Evolutionary conservation across 2,329 filamentous ascomycete species (phyloP).

Genomic region (Aspergillus fructus): DNA sequence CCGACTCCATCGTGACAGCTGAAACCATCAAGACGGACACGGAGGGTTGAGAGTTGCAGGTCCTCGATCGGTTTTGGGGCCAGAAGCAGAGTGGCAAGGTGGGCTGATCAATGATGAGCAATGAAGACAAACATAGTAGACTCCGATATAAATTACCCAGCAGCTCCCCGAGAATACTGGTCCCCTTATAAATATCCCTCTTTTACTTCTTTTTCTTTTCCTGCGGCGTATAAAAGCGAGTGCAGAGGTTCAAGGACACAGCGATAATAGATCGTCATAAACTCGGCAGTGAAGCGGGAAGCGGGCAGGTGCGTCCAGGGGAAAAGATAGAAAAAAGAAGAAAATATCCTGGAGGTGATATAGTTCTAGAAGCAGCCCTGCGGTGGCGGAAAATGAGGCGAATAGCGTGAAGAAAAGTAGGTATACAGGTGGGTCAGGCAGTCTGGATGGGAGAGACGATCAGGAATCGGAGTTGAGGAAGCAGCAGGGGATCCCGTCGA

Average conservation of each 20-base stretch:
- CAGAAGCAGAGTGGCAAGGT: slow-evolving; percentile 14
- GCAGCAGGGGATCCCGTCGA: neutral
- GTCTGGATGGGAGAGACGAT: slow-evolving; percentile 2
- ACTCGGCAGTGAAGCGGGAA: neutral
- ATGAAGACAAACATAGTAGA: slow-evolving; percentile 10
- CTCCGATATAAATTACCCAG: slow-evolving; percentile 1
- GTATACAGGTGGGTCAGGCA: slow-evolving; percentile 8
- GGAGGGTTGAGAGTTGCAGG: neutral
- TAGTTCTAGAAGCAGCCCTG: slow-evolving; percentile 8
- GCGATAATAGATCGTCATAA: neutral
- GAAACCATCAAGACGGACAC: slow-evolving; percentile 1
- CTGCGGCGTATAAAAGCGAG: neutral
- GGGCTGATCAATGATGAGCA: slow-evolving; percentile 9
- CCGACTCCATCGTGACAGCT: slow-evolving; percentile 37
- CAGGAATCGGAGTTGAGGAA: slow-evolving; percentile 2
- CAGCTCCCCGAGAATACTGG: slow-evolving; percentile 9
- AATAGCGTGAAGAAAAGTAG: slow-evolving; percentile 3
- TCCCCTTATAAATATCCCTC: neutral
- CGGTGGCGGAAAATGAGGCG: slow-evolving; percentile 4
- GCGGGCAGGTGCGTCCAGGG: neutral
- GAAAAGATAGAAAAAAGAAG: neutral
- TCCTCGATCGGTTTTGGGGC: neutral
- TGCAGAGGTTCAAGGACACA: neutral
- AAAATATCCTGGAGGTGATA: neutral
- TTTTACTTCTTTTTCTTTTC: neutral